These are phyloP conservation scores for Luffa acutangula DNA, from an alignment of 306 rosid species.

Conservation along the genomic window DNA sequence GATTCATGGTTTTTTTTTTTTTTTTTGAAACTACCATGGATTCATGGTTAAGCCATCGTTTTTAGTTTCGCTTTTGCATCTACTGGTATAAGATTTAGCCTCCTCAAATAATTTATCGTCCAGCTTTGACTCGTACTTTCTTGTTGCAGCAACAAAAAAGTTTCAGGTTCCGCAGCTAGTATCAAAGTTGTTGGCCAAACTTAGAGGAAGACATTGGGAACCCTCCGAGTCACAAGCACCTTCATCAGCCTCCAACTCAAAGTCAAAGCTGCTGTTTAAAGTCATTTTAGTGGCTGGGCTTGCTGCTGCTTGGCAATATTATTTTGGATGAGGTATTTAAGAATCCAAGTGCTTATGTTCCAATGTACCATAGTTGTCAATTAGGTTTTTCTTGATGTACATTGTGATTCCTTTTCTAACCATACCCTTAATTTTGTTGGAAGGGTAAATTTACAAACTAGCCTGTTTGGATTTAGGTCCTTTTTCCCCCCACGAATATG, in stretches of 20 bases:
- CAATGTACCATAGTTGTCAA: constrained; percentile 5
- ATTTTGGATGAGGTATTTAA: constrained; percentile 26
- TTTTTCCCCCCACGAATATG: background rate
- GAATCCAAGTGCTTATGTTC: background rate
- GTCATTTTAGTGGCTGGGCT: constrained; percentile 51
- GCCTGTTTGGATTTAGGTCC: background rate
- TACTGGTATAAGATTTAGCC: too few relatives aligned
- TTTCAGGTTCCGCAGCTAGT: constrained; percentile 21
- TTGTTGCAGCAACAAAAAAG: constrained; percentile 39
- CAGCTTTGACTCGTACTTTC: background rate
- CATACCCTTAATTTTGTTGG: background rate
- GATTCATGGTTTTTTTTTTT: too few relatives aligned
- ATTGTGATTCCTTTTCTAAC: constrained; percentile 7
- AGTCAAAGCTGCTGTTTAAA: constrained; percentile 38
- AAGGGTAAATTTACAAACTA: background rate
- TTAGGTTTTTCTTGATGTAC: background rate
- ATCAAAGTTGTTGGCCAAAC: constrained; percentile 38
- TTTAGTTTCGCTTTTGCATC: background rate
- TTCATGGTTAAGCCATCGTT: background rate
- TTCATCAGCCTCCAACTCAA: constrained; percentile 29
- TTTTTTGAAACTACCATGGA: too few relatives aligned
- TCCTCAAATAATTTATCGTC: background rate
- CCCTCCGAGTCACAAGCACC: constrained; percentile 23
- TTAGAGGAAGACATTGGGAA: constrained; percentile 39
- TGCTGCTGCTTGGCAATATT: constrained; percentile 66